Percentiles rank a stretch among this genome's conserved stretches.
Conservation (phyloP, 352 stramenopile species). For the Pythium chondricola region DNA sequence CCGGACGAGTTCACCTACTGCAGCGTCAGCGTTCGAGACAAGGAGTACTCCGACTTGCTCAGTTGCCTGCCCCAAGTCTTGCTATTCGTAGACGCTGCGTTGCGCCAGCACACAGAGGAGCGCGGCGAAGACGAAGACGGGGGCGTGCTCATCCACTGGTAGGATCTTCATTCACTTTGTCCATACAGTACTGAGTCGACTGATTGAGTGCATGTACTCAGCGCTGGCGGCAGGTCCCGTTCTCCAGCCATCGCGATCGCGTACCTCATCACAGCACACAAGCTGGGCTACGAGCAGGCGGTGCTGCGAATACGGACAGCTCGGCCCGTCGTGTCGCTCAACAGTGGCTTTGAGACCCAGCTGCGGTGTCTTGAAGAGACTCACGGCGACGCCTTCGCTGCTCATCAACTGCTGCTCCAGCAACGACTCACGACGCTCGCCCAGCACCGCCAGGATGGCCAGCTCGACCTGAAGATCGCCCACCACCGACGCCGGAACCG, state of each 20-base stretch:
- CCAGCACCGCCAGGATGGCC: slow-evolving; percentile 29
- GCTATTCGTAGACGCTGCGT: slow-evolving; percentile 74
- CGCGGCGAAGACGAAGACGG: slow-evolving; percentile 11
- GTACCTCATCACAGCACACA: slow-evolving; percentile 73
- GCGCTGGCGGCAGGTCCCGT: slow-evolving; percentile 69
- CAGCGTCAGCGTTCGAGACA: slow-evolving; percentile 85
- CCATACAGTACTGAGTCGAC: too few relatives aligned
- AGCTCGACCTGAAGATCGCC: slow-evolving; percentile 13
- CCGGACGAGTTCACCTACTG: slow-evolving; percentile 87
- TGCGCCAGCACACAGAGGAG: slow-evolving; percentile 19
- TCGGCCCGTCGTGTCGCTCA: slow-evolving; percentile 67
- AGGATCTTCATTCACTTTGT: background rate
- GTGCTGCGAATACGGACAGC: slow-evolving; percentile 39
- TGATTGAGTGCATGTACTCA: too few relatives aligned
- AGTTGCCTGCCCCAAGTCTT: slow-evolving; percentile 71
- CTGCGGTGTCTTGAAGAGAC: slow-evolving; percentile 67
- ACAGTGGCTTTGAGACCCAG: slow-evolving; percentile 82
- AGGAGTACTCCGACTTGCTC: slow-evolving; percentile 85
- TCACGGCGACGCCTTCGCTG: slow-evolving; percentile 59
- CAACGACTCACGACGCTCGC: slow-evolving; percentile 26
- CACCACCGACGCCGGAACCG: slow-evolving; percentile 14
- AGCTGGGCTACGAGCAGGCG: slow-evolving; percentile 44
- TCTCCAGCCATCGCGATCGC: slow-evolving; percentile 74
- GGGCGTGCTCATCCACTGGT: slow-evolving; percentile 82
- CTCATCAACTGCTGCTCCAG: slow-evolving; percentile 72